Conservation (phyloP, 2,329 filamentous ascomycete species). For the Fusarium multiceps region DNA sequence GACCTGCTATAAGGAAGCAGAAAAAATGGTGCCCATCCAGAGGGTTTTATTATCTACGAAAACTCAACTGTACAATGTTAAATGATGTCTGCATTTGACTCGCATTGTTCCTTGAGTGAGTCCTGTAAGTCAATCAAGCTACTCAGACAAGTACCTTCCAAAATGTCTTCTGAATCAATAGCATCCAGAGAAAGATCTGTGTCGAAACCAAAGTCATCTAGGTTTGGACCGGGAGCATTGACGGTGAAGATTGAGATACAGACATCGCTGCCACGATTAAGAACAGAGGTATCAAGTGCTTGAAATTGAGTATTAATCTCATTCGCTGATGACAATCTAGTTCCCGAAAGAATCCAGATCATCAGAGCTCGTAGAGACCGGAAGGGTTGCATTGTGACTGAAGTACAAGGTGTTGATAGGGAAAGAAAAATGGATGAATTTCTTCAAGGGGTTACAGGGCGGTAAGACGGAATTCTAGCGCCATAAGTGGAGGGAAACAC, state of each 20-base stretch:
- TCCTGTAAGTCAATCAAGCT: not conserved
- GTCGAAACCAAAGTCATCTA: not conserved
- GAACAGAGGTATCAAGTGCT: too few species aligned
- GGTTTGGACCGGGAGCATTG: too few species aligned
- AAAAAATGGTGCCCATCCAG: too few species aligned
- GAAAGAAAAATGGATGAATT: not conserved
- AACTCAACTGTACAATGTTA: not conserved
- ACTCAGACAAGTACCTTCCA: too few species aligned
- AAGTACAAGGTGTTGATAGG: not conserved
- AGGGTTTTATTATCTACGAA: too few species aligned
- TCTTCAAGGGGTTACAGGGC: not conserved
- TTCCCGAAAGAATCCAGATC: not conserved
- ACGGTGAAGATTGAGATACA: too few species aligned
- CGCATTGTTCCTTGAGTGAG: not conserved
- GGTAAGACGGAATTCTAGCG: not conserved
- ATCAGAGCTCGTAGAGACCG: not conserved
- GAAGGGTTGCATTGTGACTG: not conserved
- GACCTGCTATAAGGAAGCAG: too few species aligned
- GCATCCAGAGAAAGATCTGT: not conserved
- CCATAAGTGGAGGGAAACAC: not conserved
- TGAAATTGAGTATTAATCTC: too few species aligned
- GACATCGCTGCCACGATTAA: too few species aligned
- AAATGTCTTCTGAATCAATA: not conserved
- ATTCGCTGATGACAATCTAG: not conserved
- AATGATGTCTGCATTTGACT: not conserved